Base-by-base conservation (phyloP, 352 stramenopile genomes). In the Phytophthora crassamura region DNA sequence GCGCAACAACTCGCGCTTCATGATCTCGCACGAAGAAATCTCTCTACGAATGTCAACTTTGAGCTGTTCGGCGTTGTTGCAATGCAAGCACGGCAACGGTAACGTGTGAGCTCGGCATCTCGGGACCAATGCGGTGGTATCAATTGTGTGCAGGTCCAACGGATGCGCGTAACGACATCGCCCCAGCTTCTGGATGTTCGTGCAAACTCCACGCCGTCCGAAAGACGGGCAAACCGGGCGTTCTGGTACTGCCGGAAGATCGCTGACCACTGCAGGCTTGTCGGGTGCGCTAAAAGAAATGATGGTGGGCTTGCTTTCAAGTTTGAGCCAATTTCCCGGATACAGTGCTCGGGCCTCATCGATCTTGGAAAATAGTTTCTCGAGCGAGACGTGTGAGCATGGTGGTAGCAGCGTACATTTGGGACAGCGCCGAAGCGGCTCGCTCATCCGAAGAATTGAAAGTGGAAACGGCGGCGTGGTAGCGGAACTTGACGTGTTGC, bases 371-470 rank as follows among this genome's bases (percentile, higher is more conserved):
- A 76, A 63, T 12, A 94, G 51, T 59, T 76, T 74, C 25, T 82
- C 54, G 3, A 90, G 32, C 1, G 83, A 63, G 7, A 88, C 48
- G 30, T 94, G 85, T 0, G 67, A 61, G 35, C 85, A 94, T 9
- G 83, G 85, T 2, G 85, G 85, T 9, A 85, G 5, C 8, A 94
- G 61, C 35, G 83, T 94, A 45, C 85, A 94, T 30, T 88, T 78
- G 5, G 64, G 74, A 41, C 83, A 94, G 1, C 85, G 72, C 4
- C 80, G 78, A 8, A 91, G 65, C 1, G 81, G 85, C 30, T 82
- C 69, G 16, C 56, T 88, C 74, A 94, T 83, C 12, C 64, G 63
- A 22, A 85, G 15, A 33, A 94, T 82, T 5, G 79, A 88, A 4
- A 94, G 72, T 5, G 76, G 70, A 32, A 86, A 90, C 18, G 78